A percentile compares a stretch with the other conserved stretches of the same genome.
Conservation (phyloP, 225 moss, liverwort and hornwort species). For the Anthoceros angustus region DNA sequence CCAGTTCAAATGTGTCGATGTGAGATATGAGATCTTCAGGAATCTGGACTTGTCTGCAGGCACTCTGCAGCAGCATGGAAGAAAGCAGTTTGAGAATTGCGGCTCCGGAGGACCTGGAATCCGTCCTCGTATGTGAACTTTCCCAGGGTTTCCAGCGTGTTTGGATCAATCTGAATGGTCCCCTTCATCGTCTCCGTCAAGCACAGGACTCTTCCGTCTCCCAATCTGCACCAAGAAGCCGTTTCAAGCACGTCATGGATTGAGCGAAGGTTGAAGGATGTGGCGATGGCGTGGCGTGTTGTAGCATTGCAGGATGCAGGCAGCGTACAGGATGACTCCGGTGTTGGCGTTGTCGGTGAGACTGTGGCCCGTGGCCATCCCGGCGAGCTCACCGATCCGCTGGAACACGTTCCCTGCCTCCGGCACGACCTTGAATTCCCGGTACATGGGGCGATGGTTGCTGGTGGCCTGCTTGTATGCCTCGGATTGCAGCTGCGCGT, state of each 20-base stretch:
- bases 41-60: too few species aligned
- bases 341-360: slow-evolving; percentile 26
- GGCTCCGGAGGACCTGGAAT: slow-evolving; percentile 18
- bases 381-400: slow-evolving; percentile 20
- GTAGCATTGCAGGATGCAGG: neutral
- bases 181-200: slow-evolving; percentile 24
- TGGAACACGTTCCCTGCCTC: slow-evolving; percentile 12
- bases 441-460: slow-evolving; percentile 9
- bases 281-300: slow-evolving; percentile 8
- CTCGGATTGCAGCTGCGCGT: slow-evolving; percentile 24
- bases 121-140: slow-evolving; percentile 19
- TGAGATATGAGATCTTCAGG: neutral
- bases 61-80: too few species aligned
- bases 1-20: neutral
- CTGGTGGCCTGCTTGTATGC: slow-evolving; percentile 17
- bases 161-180: slow-evolving; percentile 19
- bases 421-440: slow-evolving; percentile 15
- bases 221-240: slow-evolving; percentile 6
- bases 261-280: neutral
- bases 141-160: slow-evolving; percentile 16
- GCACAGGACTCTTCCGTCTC: slow-evolving; percentile 23
- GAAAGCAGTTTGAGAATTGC: neutral
- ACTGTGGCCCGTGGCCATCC: slow-evolving; percentile 20
- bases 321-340: slow-evolving; percentile 16
- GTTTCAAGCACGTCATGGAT: neutral